These are phyloP conservation scores for Diophrys appendiculata DNA, from an alignment of 73 alveolate species.

Conservation along the genomic window DNA sequence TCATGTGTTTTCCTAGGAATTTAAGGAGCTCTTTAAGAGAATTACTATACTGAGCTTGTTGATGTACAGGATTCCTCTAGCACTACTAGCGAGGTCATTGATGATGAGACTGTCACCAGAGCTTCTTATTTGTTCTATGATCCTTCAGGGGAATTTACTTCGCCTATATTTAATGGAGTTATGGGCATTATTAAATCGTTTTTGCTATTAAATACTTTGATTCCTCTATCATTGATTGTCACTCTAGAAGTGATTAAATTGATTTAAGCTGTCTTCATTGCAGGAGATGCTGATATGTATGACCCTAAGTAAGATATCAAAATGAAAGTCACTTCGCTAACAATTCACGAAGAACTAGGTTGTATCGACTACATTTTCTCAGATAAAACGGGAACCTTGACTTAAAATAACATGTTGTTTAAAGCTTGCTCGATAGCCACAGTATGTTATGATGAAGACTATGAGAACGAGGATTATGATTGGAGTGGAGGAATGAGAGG, in stretches of 20 bases:
- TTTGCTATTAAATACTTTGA: slow-evolving; percentile 26
- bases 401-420: slow-evolving; percentile 74
- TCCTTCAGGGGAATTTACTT: no score
- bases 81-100: no score
- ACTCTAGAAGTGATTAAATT: slow-evolving; percentile 76
- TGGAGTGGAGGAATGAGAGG: neutral
- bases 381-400: slow-evolving; percentile 81
- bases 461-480: neutral
- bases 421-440: slow-evolving; percentile 8
- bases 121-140: no score
- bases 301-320: slow-evolving; percentile 26
- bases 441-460: slow-evolving; percentile 5
- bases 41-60: no score
- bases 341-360: slow-evolving; percentile 81
- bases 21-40: no score
- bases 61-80: no score
- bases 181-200: slow-evolving; percentile 6
- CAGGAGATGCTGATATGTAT: slow-evolving; percentile 69
- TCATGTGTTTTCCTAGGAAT: no score
- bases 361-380: slow-evolving; percentile 58
- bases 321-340: slow-evolving; percentile 69
- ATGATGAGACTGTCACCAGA: no score
- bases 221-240: slow-evolving; percentile 71
- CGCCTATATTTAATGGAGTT: slow-evolving; percentile 24
- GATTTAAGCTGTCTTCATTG: slow-evolving; percentile 70